A percentile compares a stretch with the other conserved stretches of the same genome.
Evolutionary conservation across 805 yeast species (phyloP).

Genomic region (Wickerhamiella slavikovae): DNA sequence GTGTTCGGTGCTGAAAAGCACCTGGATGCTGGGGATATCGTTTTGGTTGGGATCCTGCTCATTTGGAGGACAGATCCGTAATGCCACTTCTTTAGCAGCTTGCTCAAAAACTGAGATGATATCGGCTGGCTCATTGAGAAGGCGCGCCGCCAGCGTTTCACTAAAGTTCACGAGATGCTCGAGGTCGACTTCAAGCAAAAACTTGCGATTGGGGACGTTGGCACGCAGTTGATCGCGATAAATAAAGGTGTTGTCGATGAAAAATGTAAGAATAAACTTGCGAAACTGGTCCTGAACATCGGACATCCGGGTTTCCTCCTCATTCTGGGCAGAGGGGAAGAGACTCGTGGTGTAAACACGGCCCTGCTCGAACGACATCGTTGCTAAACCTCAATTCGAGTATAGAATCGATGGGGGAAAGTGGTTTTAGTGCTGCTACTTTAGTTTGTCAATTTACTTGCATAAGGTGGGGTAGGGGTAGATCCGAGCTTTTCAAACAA

Average conservation of each 20-base stretch:
- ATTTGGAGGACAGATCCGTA: constrained; percentile 26
- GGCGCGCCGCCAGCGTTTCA: constrained; percentile 69
- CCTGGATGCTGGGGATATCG: constrained; percentile 60
- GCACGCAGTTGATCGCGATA: constrained; percentile 79
- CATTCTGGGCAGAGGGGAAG: constrained; percentile 59
- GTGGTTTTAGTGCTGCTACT: neutral
- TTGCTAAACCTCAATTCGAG: too few species aligned
- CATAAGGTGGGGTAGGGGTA: too few species aligned
- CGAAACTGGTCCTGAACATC: constrained; percentile 30
- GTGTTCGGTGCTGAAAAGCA: constrained; percentile 55
- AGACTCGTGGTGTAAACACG: constrained; percentile 41
- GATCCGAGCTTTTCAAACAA: too few species aligned
- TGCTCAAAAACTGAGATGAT: constrained; percentile 70
- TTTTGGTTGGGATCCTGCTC: constrained; percentile 3
- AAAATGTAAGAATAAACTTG: constrained; percentile 64
- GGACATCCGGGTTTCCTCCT: constrained; percentile 17
- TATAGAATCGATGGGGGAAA: neutral
- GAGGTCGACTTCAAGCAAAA: constrained; percentile 49
- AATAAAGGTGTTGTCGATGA: constrained; percentile 61
- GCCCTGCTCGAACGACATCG: constrained; percentile 22
- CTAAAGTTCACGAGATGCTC: constrained; percentile 76
- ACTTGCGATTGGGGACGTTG: constrained; percentile 58
- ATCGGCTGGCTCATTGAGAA: constrained; percentile 73
- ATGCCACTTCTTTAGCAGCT: constrained; percentile 43
- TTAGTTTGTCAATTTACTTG: too few species aligned